Evolutionary conservation across 169 alveolate genomes (phyloP).

Genomic region (Ichthyophthirius multifiliis): DNA sequence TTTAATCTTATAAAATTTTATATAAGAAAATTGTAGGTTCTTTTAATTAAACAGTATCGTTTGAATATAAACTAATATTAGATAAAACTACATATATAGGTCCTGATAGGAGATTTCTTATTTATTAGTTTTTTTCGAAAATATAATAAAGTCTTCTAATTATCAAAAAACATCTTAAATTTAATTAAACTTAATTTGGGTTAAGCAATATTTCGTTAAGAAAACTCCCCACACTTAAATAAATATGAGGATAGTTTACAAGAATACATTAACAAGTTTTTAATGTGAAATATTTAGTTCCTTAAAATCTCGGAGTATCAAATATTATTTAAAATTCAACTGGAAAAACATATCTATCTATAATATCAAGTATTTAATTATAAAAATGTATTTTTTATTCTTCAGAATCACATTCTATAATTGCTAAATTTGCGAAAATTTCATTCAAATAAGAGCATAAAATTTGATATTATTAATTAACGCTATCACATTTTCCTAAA

Average conservation of each 20-base stretch:
- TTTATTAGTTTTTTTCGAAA: neutral
- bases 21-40: slow-evolving; percentile 25
- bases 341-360: slow-evolving; percentile 30
- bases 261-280: slow-evolving; percentile 21
- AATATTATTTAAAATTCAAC: slow-evolving; percentile 7
- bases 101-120: neutral
- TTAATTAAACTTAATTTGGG: slow-evolving; percentile 2
- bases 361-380: neutral
- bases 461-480: neutral
- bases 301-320: neutral
- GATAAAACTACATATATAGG: slow-evolving; percentile 18
- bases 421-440: neutral
- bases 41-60: slow-evolving; percentile 16
- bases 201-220: slow-evolving; percentile 14
- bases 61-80: slow-evolving; percentile 16
- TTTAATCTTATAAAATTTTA: slow-evolving; percentile 12
- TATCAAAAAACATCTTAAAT: slow-evolving; percentile 12
- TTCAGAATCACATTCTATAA: neutral
- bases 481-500: neutral
- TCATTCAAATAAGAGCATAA: neutral
- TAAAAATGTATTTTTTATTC: neutral
- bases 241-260: neutral
- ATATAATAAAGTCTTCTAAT: slow-evolving; percentile 17
- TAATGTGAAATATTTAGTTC: neutral
- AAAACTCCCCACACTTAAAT: neutral